Conservation (phyloP, 352 stramenopile genomes). For the Phytophthora syringae region DNA sequence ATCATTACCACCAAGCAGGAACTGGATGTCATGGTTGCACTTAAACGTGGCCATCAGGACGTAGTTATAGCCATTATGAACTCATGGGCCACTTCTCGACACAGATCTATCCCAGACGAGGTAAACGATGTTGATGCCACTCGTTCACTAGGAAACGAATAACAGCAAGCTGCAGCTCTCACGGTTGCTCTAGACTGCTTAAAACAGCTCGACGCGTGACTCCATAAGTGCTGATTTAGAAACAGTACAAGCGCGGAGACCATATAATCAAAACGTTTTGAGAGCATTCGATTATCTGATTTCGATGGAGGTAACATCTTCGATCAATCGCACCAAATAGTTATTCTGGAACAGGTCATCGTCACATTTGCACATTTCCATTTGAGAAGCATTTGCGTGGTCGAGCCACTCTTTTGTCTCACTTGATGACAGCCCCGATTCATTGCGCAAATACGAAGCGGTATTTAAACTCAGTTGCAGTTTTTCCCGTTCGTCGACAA, state of each 20-base stretch:
- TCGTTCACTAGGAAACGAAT: neutral
- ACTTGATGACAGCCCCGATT: neutral
- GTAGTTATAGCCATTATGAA: constrained; percentile 8
- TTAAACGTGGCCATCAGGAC: constrained; percentile 7
- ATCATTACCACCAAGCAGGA: constrained; percentile 1
- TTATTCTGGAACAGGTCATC: neutral
- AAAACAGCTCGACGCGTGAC: neutral
- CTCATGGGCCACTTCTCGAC: constrained; percentile 4
- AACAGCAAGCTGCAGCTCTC: neutral
- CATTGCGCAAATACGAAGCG: neutral
- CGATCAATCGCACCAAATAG: neutral
- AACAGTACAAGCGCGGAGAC: constrained; percentile 4
- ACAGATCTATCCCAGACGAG: neutral
- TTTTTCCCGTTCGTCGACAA: constrained; percentile 1
- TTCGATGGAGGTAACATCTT: neutral
- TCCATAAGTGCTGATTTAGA: constrained; percentile 3
- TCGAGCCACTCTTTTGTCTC: too few species aligned
- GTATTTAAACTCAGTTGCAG: neutral
- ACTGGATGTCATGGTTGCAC: too few species aligned
- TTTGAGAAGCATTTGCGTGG: neutral
- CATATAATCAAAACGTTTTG: constrained; percentile 2
- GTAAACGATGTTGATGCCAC: neutral
- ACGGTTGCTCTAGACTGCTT: neutral
- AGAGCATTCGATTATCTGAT: neutral
- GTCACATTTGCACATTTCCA: neutral